Evolutionary conservation across 1,284 basidiomycete genomes (phyloP).

Genomic region (Sporisorium graminicola): DNA sequence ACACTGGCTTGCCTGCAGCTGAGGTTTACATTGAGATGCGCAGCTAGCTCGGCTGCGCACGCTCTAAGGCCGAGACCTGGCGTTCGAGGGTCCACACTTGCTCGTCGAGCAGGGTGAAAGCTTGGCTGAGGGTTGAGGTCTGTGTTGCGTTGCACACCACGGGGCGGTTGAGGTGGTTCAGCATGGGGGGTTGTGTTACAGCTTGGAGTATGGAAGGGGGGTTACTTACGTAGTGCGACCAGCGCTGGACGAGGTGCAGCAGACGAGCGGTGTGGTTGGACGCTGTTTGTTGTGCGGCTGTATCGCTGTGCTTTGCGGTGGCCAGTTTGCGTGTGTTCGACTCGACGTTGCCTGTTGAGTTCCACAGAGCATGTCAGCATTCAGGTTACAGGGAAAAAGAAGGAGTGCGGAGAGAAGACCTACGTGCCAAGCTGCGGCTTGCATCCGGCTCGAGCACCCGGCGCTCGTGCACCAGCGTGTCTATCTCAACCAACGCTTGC

Average conservation of each 20-base stretch:
- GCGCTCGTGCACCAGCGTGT: background rate
- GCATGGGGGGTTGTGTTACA: no score
- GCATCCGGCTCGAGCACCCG: slow-evolving; percentile 4
- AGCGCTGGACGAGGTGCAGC: background rate
- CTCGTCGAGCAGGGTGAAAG: slow-evolving; percentile 18
- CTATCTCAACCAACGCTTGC: background rate
- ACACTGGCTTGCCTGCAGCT: no score
- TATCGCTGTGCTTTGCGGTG: background rate
- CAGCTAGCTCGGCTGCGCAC: background rate
- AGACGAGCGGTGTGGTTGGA: background rate
- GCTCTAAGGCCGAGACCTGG: background rate
- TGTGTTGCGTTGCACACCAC: background rate
- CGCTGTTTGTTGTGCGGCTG: background rate
- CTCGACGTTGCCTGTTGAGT: background rate
- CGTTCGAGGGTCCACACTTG: slow-evolving; percentile 13
- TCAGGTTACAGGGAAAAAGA: background rate
- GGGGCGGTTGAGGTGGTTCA: background rate
- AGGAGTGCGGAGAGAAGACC: background rate
- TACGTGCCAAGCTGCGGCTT: background rate
- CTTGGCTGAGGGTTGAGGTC: slow-evolving; percentile 9
- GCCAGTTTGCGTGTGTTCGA: background rate
- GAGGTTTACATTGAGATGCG: no score
- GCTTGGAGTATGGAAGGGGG: no score
- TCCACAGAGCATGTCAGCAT: no score
- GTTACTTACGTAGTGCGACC: background rate